These are phyloP conservation scores for Barnettozyma sucrosica DNA, from an alignment of 805 yeast species.

Conservation along the genomic window DNA sequence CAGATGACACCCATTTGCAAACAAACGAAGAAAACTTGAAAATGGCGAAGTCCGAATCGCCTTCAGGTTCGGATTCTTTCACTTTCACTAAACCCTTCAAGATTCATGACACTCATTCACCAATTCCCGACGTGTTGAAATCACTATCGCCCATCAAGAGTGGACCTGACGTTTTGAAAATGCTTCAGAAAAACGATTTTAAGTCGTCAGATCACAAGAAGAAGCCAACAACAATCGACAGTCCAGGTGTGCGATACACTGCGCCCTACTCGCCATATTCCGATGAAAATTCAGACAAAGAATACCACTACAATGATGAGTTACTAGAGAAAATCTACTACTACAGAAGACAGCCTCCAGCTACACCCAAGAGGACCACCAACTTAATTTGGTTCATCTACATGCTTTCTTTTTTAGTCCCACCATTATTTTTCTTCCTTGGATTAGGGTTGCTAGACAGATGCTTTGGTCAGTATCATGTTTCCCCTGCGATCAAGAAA, in stretches of 20 bases:
- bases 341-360: constrained; percentile 12
- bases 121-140: not conserved
- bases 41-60: not conserved
- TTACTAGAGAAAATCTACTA: constrained; percentile 18
- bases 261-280: not conserved
- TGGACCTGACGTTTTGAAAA: constrained; percentile 5
- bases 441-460: constrained; percentile 24
- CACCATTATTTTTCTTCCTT: constrained; percentile 26
- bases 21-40: constrained; percentile 4
- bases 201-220: not conserved
- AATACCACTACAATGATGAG: constrained; percentile 6
- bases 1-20: not conserved
- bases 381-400: constrained; percentile 11
- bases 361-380: not conserved
- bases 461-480: constrained; percentile 6
- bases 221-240: not conserved
- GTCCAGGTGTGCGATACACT: not conserved
- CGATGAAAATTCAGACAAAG: not conserved
- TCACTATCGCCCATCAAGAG: not conserved
- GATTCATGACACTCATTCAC: not conserved
- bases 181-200: not conserved
- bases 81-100: not conserved
- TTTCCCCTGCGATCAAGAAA: constrained; percentile 11
- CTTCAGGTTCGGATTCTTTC: not conserved
- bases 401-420: constrained; percentile 20